phyloP scores from a whole-genome alignment of 805 yeast genomes.

The Kuraishia ogatae region DNA sequence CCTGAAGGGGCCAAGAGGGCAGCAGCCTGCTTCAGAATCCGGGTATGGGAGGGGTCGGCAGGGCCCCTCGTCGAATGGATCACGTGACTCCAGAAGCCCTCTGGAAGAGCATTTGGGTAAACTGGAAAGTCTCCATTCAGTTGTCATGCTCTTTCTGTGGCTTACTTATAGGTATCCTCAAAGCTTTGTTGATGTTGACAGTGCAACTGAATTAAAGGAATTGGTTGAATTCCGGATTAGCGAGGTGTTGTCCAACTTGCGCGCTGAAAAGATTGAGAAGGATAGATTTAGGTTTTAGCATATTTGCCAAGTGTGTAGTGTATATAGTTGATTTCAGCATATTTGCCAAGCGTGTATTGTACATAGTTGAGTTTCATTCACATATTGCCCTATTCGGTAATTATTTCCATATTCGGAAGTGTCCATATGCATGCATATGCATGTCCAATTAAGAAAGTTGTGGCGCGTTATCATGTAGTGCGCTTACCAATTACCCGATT shows the following conservation, averaged over 20 bases:
- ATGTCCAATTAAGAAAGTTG: too few relatives aligned
- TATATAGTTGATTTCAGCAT: not conserved
- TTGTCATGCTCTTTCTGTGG: conserved; percentile 72
- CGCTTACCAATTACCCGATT: too few relatives aligned
- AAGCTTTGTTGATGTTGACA: conserved; percentile 64
- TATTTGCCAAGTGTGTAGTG: not conserved
- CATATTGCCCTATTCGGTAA: too few relatives aligned
- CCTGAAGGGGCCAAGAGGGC: too few relatives aligned
- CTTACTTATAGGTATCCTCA: conserved; percentile 80
- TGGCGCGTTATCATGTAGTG: too few relatives aligned
- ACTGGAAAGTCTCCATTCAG: conserved; percentile 61
- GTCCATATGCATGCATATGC: too few relatives aligned
- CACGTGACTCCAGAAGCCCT: not conserved
- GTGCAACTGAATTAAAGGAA: conserved; percentile 62
- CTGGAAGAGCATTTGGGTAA: conserved; percentile 13
- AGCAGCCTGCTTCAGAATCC: too few relatives aligned
- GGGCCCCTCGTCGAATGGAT: not conserved
- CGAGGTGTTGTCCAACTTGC: conserved; percentile 31
- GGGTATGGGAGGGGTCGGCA: too few relatives aligned
- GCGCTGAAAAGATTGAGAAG: conserved; percentile 8
- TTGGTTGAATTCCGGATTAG: conserved; percentile 57
- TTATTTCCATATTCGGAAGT: too few relatives aligned
- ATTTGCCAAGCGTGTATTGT: not conserved
- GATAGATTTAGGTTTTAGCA: not conserved
- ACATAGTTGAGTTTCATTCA: not conserved